Base-by-base conservation (phyloP, 441 rosid species). In the Mallotus repandus region DNA sequence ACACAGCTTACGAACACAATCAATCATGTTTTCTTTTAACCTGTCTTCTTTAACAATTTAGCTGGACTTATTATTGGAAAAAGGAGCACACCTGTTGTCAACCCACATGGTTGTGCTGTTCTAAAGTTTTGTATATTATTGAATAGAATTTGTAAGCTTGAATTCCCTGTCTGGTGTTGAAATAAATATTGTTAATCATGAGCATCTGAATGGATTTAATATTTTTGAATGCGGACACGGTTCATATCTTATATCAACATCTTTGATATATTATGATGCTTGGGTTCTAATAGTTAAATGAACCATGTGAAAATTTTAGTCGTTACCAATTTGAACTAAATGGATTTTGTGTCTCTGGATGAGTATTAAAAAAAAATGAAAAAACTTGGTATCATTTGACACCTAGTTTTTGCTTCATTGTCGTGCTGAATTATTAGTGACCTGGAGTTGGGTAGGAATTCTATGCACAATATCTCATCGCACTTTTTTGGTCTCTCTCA, bases 51-150 rank as follows among this genome's bases (percentile, higher is more conserved):
- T 38, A 55, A 45, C 15, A 52, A n/a, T 41, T 78, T 49, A 19
- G 25, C 53, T 50, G 56, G 71, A 45, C 29, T 69, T 35, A 58
- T 78, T 46, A 21, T 52, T 15, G 50, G 21, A 48, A 55, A 29
- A 38, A 53, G n/a, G 49, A 67, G 29, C 43, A 41, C 25, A 48
- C 21, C 49, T 54, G 64, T 25, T 45, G 22, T 52, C 74, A 35
- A 45, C 15, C 61, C 68, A 71, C 64, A 45, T 77, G 63, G 59
- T n/a, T 57, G 54, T 35, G 22, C 22, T 58, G 32, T n/a, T 49
- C 61, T 63, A 49, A 50, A 67, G 58, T 19, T 8, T 52, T 41
- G 43, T 32, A 16, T 4, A 4, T 50, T 15, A n/a, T 35, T 8
- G 48, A 13, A 13, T n/a, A 71, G 13, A 16, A n/a, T 41, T 43